phyloP scores from a whole-genome alignment of 1,284 basidiomycete genomes.

The Tetrapyrgos nigripes region DNA sequence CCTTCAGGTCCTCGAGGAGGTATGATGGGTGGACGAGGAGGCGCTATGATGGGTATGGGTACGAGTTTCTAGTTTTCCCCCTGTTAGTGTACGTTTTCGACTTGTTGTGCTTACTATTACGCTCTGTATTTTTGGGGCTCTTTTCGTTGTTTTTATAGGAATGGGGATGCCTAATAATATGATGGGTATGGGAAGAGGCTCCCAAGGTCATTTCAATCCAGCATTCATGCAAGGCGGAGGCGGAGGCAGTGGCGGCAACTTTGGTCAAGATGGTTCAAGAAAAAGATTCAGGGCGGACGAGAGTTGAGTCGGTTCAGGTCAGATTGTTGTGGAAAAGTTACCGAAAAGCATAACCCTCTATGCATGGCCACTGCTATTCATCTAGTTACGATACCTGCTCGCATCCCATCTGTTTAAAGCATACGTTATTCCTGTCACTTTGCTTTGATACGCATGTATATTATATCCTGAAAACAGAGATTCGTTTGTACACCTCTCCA shows the following conservation, averaged over 20 bases:
- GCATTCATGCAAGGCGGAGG: constrained; percentile 67
- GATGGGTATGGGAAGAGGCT: constrained; percentile 45
- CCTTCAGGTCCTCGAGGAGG: constrained; percentile 65
- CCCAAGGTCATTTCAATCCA: constrained; percentile 73
- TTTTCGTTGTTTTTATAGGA: constrained; percentile 43
- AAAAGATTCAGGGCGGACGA: constrained; percentile 48
- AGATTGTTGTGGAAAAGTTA: background rate
- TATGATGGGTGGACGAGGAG: constrained; percentile 53
- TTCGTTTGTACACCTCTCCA: background rate
- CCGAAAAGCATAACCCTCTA: too few relatives aligned
- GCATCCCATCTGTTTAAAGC: too few relatives aligned
- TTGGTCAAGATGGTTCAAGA: constrained; percentile 55
- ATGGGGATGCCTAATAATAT: constrained; percentile 54
- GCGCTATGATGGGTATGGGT: constrained; percentile 65
- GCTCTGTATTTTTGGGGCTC: constrained; percentile 28
- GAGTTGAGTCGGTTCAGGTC: constrained; percentile 4
- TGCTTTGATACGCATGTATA: background rate
- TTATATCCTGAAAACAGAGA: background rate
- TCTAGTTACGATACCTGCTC: too few relatives aligned
- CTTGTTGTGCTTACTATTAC: constrained; percentile 49
- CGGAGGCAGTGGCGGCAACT: constrained; percentile 45
- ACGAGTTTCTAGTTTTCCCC: constrained; percentile 59
- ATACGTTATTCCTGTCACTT: background rate
- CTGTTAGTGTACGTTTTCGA: constrained; percentile 36
- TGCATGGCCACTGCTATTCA: too few relatives aligned